Evolutionary conservation across 202 grass and related monocot genomes (phyloP).

Genomic region (Setaria italica): DNA sequence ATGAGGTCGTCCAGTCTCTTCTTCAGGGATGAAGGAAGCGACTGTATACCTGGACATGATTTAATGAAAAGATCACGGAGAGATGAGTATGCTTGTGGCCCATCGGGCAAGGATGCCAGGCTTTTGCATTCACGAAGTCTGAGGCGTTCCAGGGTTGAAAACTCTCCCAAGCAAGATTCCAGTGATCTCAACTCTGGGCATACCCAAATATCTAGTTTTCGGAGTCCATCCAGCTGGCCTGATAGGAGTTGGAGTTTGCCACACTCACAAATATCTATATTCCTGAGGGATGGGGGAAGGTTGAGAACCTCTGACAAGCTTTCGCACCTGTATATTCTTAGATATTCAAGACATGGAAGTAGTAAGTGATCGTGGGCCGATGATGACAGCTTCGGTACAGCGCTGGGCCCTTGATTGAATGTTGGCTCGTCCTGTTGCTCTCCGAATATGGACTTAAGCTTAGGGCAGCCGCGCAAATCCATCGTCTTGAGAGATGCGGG

Average conservation of each 20-base stretch:
- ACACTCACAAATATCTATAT: not conserved
- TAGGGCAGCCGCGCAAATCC: fast-evolving
- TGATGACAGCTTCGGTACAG: too few species aligned
- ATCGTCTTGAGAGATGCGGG: not conserved
- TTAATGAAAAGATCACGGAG: not conserved
- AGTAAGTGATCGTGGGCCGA: not conserved
- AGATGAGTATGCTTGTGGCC: not conserved
- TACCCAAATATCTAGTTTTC: fast-evolving
- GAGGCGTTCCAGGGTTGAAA: not conserved
- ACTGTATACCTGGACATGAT: not conserved
- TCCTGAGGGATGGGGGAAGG: not conserved
- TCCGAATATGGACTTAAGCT: not conserved
- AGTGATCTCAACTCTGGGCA: not conserved
- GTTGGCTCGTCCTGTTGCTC: not conserved
- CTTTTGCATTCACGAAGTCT: fast-evolving
- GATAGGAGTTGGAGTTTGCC: not conserved
- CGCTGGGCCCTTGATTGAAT: not conserved
- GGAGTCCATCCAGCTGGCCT: not conserved
- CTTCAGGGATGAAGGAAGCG: not conserved
- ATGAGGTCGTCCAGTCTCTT: not conserved
- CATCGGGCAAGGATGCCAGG: not conserved
- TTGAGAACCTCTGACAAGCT: too few species aligned
- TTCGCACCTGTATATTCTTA: too few species aligned
- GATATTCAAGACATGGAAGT: too few species aligned
- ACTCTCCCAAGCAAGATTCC: not conserved